Evolutionary conservation across 1,284 basidiomycete genomes (phyloP).

Genomic region (Chalciporus piperatoides): DNA sequence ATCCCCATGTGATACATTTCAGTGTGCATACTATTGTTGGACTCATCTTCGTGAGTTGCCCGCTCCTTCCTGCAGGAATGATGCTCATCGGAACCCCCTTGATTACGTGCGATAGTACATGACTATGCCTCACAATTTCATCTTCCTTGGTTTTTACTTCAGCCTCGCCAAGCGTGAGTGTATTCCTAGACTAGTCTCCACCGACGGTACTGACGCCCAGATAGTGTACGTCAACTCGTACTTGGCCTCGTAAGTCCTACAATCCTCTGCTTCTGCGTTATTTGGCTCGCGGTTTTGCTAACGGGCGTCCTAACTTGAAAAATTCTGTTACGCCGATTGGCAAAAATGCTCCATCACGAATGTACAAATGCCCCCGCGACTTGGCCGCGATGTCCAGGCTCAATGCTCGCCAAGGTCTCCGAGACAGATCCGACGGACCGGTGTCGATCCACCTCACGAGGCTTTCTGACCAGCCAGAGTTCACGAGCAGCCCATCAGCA

Average conservation of each 20-base stretch:
- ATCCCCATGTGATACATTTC: not conserved
- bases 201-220: not conserved
- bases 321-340: not conserved
- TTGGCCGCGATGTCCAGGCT: slow-evolving; percentile 26
- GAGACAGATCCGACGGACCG: slow-evolving; percentile 34
- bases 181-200: not conserved
- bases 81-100: not conserved
- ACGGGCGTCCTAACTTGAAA: not conserved
- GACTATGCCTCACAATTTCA: slow-evolving; percentile 47
- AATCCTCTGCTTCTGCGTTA: not conserved
- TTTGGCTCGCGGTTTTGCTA: not conserved
- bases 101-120: slow-evolving; percentile 34
- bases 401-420: slow-evolving; percentile 42
- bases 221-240: slow-evolving; percentile 51
- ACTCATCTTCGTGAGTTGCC: slow-evolving; percentile 35
- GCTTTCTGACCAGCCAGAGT: not conserved
- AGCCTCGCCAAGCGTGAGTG: slow-evolving; percentile 48
- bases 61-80: not conserved
- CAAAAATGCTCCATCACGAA: not conserved
- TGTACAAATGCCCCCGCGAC: not conserved
- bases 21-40: slow-evolving; percentile 46
- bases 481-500: not conserved
- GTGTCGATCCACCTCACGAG: slow-evolving; percentile 42
- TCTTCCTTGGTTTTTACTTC: slow-evolving; percentile 52
- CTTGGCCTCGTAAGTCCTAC: slow-evolving; percentile 36